phyloP scores from a whole-genome alignment of 495 filamentous ascomycete genomes.

The Patellaria atrata region DNA sequence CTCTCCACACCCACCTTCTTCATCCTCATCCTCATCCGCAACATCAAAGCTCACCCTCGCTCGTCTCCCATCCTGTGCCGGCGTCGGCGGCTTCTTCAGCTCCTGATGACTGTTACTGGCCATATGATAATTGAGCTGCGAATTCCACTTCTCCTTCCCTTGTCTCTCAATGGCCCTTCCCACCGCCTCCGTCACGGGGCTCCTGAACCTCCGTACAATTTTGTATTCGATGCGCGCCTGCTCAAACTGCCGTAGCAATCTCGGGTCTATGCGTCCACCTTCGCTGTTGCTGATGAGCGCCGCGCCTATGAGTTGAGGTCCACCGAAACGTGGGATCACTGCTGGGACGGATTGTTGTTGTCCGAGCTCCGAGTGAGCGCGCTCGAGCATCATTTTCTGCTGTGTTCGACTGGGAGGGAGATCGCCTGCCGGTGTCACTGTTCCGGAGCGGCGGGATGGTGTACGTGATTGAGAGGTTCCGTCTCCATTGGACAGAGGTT shows the following conservation, averaged over 20 bases:
- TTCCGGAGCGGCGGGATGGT: slow-evolving; percentile 15
- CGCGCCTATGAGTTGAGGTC: slow-evolving; percentile 25
- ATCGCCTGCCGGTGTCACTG: slow-evolving; percentile 24
- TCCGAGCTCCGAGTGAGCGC: slow-evolving; percentile 51
- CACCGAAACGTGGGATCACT: slow-evolving; percentile 27
- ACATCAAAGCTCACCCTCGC: slow-evolving; percentile 17
- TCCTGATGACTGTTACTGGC: no score
- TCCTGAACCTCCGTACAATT: slow-evolving; percentile 52
- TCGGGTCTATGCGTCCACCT: slow-evolving; percentile 25
- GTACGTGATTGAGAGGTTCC: slow-evolving; percentile 2
- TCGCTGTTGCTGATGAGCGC: slow-evolving; percentile 27
- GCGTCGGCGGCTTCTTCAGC: slow-evolving; percentile 8
- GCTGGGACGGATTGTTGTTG: slow-evolving; percentile 31
- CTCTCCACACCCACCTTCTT: slow-evolving; percentile 11
- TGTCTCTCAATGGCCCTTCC: slow-evolving; percentile 37
- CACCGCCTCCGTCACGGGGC: slow-evolving; percentile 46
- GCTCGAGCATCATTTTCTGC: slow-evolving; percentile 57
- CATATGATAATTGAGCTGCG: no score
- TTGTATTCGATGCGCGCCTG: slow-evolving; percentile 50
- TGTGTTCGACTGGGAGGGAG: slow-evolving; percentile 48
- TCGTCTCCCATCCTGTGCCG: slow-evolving; percentile 9
- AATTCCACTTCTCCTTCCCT: no score
- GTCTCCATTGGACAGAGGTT: background rate
- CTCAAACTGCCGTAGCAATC: slow-evolving; percentile 43
- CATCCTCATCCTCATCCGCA: slow-evolving; percentile 7